A percentile compares a stretch with the other conserved stretches of the same genome.
phyloP scores from a whole-genome alignment of 441 rosid species.

The Iberis amara region DNA sequence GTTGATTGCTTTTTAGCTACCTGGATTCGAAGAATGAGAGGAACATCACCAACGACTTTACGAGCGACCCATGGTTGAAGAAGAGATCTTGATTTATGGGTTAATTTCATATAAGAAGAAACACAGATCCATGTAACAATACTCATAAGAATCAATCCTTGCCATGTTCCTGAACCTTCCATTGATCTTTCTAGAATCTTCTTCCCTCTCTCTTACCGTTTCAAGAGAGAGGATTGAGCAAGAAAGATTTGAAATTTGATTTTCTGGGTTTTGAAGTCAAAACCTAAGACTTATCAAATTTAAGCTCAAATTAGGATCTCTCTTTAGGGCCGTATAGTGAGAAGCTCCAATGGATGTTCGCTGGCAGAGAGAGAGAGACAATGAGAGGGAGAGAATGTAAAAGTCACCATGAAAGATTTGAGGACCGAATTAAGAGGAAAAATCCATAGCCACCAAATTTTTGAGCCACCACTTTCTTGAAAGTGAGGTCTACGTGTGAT shows the following conservation, averaged over 20 bases:
- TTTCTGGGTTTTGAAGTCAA: conserved; percentile 3
- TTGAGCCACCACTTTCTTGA: conserved; percentile 19
- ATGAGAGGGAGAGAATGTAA: not conserved
- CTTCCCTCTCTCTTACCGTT: conserved; percentile 24
- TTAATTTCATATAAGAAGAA: conserved; percentile 50
- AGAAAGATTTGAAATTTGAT: not conserved
- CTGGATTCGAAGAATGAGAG: conserved; percentile 74
- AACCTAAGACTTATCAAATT: no score
- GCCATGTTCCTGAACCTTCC: conserved; percentile 79
- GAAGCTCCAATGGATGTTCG: conserved; percentile 32
- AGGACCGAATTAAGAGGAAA: not conserved
- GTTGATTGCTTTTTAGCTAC: conserved; percentile 29
- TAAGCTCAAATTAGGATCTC: not conserved
- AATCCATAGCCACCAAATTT: conserved; percentile 23
- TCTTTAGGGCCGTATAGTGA: conserved; percentile 17
- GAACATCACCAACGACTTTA: conserved; percentile 51
- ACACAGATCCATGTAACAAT: conserved; percentile 65
- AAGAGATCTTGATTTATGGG: conserved; percentile 70
- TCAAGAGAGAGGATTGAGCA: conserved; percentile 13
- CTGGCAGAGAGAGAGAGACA: conserved; percentile 21
- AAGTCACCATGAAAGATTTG: not conserved
- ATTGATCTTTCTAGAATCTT: conserved; percentile 30
- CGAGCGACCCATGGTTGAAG: conserved; percentile 61
- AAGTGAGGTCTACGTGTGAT: conserved; percentile 12
- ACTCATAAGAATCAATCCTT: conserved; percentile 54